Base-by-base conservation (phyloP, 805 yeast species). In the Kregervanrija fluxuum region DNA sequence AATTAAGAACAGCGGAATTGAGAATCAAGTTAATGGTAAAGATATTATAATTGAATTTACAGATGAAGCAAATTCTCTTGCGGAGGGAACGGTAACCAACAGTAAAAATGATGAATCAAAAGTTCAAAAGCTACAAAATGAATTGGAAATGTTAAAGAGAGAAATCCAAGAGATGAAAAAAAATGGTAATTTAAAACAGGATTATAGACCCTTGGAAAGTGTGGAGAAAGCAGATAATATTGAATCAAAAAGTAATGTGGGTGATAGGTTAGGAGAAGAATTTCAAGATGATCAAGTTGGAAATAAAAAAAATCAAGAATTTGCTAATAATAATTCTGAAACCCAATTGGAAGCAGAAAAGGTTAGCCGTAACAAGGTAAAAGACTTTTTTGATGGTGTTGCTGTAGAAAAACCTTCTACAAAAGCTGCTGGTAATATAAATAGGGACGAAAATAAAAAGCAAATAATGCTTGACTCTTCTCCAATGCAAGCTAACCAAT, bases 81-180 rank as follows among this genome's bases (percentile, higher is more conserved):
- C 33, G 6, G 2, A 32, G 3, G 11, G 11, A 13, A 12, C 35
- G 12, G 11, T 16, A 32, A 35, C 37, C 10, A 32, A 15, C 10
- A 35, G 22, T 33, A 31, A 39, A 33, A 15, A 39, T 28, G 35
- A 32, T 15, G 28, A 22, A 22, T 22, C 28, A 22, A n/a, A 41
- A 11, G 40, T 41, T 34, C 35, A 31, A 14, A 11, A 30, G 13
- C 39, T 41, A 8, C 37, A 38, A 16, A 22, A 17, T n/a, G 35
- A 34, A 32, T 10, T 41, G 28, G 42, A 39, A 11, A 33, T 15
- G 16, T 22, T 33, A 8, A 38, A 35, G 36, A 37, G 40, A 46
- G 39, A 41, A 33, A 17, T 42, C 36, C 14, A 33, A 35, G 46
- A 40, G 38, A 33, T 37, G 17, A 31, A 40, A 22, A 33, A 35